Evolutionary conservation across 1,284 basidiomycete genomes (phyloP).

Genomic region (Trametes pubescens): DNA sequence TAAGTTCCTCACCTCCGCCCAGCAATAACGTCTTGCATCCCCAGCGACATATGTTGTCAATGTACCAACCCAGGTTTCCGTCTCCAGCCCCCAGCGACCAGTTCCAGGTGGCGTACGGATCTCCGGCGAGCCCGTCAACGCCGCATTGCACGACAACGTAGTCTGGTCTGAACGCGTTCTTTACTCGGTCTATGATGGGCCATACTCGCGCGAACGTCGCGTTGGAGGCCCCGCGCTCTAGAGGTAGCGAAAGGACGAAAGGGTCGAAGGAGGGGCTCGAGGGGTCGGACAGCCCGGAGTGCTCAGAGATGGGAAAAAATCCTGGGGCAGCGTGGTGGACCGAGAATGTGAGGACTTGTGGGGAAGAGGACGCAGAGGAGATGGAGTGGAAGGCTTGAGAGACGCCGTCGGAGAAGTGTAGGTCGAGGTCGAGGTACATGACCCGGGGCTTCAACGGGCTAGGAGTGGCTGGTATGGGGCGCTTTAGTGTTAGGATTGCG

Average conservation of each 20-base stretch:
- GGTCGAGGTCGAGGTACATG: slow-evolving; percentile 92
- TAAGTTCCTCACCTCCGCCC: slow-evolving; percentile 61
- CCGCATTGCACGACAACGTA: slow-evolving; percentile 89
- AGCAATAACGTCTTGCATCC: slow-evolving; percentile 65
- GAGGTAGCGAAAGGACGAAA: slow-evolving; percentile 80
- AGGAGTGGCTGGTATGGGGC: slow-evolving; percentile 6
- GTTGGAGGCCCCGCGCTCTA: slow-evolving; percentile 70
- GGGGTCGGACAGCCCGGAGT: slow-evolving; percentile 58
- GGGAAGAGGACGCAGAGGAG: slow-evolving; percentile 29
- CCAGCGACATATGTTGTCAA: slow-evolving; percentile 68
- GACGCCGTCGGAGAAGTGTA: slow-evolving; percentile 93
- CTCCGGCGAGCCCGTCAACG: slow-evolving; percentile 85
- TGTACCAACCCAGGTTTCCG: slow-evolving; percentile 78
- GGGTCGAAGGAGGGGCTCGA: slow-evolving; percentile 60
- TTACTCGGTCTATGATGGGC: slow-evolving; percentile 67
- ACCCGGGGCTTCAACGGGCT: slow-evolving; percentile 64
- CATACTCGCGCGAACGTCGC: slow-evolving; percentile 71
- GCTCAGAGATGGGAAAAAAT: slow-evolving; percentile 80
- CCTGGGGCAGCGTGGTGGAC: slow-evolving; percentile 84
- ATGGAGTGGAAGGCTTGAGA: slow-evolving; percentile 72
- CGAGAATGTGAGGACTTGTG: slow-evolving; percentile 82
- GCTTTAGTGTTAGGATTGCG: slow-evolving; percentile 63
- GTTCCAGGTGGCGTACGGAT: slow-evolving; percentile 83
- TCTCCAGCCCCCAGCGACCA: slow-evolving; percentile 66
- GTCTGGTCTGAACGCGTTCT: slow-evolving; percentile 75